Evolutionary conservation across 257 asterid genomes (phyloP).

Genomic region (Solanum sejunctum): DNA sequence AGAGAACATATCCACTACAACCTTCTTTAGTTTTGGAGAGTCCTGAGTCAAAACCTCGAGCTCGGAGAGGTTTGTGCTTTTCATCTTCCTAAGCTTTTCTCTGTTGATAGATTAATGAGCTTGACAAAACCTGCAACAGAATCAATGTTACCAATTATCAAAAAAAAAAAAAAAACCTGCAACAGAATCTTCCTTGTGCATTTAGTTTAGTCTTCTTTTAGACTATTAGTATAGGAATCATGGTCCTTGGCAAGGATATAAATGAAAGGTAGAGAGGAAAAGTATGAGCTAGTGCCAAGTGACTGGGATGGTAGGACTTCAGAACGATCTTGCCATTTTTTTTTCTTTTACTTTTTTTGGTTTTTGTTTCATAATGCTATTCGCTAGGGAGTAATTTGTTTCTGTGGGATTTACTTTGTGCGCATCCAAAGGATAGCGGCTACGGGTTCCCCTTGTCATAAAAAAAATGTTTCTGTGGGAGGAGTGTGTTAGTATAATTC

Average conservation of each 20-base stretch:
- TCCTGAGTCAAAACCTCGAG: slow-evolving; percentile 20
- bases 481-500: not conserved
- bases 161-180: not conserved
- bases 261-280: not conserved
- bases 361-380: not conserved
- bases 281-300: not conserved
- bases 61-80: slow-evolving; percentile 34
- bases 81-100: not conserved
- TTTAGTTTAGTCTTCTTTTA: not conserved
- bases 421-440: too few species aligned
- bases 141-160: not conserved
- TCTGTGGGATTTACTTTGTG: not conserved
- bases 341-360: not conserved
- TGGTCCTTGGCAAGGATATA: not conserved
- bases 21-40: slow-evolving; percentile 30
- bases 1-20: slow-evolving; percentile 8
- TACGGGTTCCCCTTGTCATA: too few species aligned
- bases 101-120: not conserved
- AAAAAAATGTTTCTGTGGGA: not conserved
- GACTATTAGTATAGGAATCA: not conserved
- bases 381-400: not conserved
- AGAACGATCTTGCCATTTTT: not conserved
- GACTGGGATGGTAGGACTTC: not conserved
- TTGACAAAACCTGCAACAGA: not conserved
- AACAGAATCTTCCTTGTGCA: not conserved